phyloP scores from a whole-genome alignment of 2,329 filamentous ascomycete species.

The Phaeosphaeriaceae sp. region DNA sequence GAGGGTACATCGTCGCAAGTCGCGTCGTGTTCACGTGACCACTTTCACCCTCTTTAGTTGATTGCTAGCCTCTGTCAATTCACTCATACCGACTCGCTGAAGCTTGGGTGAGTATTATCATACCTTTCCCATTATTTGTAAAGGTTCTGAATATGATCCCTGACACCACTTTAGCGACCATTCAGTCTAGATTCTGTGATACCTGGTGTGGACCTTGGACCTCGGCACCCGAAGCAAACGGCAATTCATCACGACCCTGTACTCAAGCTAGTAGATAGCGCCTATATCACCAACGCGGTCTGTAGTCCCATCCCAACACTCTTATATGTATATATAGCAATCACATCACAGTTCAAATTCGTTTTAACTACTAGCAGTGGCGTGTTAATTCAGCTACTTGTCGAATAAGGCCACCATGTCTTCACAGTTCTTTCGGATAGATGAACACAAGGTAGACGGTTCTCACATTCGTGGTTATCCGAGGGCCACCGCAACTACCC shows the following conservation, averaged over 20 bases:
- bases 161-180: too few species aligned
- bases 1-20: slow-evolving; percentile 4
- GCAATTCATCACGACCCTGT: slow-evolving; percentile 30
- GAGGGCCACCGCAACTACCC: slow-evolving; percentile 71
- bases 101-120: too few species aligned
- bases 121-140: neutral
- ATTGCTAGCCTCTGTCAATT: neutral
- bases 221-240: slow-evolving; percentile 34
- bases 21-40: slow-evolving; percentile 23
- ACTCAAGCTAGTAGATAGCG: too few species aligned
- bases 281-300: neutral
- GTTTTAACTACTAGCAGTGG: neutral
- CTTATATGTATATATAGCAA: too few species aligned
- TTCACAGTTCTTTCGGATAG: slow-evolving; percentile 64
- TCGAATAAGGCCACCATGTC: slow-evolving; percentile 41
- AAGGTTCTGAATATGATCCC: neutral
- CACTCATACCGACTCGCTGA: neutral
- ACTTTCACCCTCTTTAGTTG: slow-evolving; percentile 3
- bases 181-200: too few species aligned
- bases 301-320: neutral
- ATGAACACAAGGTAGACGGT: slow-evolving; percentile 72
- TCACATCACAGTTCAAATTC: slow-evolving; percentile 1
- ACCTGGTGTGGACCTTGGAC: slow-evolving; percentile 18
- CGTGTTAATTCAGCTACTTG: neutral
- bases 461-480: slow-evolving; percentile 83